Evolutionary conservation across 2,329 filamentous ascomycete species (phyloP).

Genomic region (Trichoderma guizhouense): DNA sequence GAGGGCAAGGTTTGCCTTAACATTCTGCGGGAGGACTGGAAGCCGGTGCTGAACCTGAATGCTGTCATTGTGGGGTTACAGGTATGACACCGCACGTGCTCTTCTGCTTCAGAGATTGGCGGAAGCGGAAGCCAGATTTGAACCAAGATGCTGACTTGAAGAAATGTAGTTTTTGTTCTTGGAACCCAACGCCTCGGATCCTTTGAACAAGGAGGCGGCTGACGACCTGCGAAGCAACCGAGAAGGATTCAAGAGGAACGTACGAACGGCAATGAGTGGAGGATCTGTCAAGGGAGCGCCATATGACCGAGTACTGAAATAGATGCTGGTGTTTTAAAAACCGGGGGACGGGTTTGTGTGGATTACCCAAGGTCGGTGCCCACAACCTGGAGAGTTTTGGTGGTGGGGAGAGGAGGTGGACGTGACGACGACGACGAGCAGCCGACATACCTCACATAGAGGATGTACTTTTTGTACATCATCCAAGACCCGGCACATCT

Average conservation of each 20-base stretch:
- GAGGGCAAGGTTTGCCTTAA: conserved; percentile 98
- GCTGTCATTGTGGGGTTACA: conserved; percentile 93
- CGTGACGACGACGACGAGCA: neutral
- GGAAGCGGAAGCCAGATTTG: neutral
- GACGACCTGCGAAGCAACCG: conserved; percentile 84
- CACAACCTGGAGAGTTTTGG: neutral
- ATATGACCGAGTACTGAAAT: conserved; percentile 79
- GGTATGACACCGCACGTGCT: conserved; percentile 43
- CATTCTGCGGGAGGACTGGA: conserved; percentile 97
- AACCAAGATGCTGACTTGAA: neutral
- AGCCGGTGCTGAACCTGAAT: conserved; percentile 94
- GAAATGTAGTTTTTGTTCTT: conserved; percentile 81
- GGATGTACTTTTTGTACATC: neutral
- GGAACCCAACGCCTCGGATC: conserved; percentile 94
- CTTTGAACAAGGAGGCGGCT: conserved; percentile 97
- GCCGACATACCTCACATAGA: conserved; percentile 5
- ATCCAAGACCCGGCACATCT: neutral
- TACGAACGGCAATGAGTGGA: conserved; percentile 77
- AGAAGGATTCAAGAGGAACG: conserved; percentile 89
- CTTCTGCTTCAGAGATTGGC: neutral
- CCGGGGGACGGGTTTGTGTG: neutral
- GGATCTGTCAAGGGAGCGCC: conserved; percentile 67
- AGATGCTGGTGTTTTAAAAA: conserved; percentile 21
- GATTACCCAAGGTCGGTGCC: neutral
- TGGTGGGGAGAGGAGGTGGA: neutral